These are phyloP conservation scores for Isabelozyma heimii DNA, from an alignment of 805 yeast species.

Conservation along the genomic window DNA sequence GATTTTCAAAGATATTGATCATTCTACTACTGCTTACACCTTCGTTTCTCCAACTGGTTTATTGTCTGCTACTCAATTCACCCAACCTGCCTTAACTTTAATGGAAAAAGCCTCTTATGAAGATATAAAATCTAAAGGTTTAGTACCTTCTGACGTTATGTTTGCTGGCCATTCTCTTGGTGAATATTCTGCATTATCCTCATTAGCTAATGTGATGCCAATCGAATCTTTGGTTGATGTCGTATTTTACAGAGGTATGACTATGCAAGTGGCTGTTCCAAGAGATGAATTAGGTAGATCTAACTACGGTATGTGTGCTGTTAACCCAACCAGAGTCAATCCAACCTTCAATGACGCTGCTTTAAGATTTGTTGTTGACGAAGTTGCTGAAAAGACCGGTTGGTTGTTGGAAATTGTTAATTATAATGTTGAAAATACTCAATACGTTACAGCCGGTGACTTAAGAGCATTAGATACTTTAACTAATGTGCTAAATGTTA, in stretches of 20 bases:
- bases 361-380: conserved; percentile 88
- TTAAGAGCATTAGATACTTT: conserved; percentile 91
- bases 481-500: conserved; percentile 87
- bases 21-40: conserved; percentile 77
- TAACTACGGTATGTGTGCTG: conserved; percentile 98
- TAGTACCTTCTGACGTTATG: conserved; percentile 88
- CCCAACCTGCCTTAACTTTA: conserved; percentile 97
- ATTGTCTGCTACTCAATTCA: conserved; percentile 96
- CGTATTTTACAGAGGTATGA: conserved; percentile 99
- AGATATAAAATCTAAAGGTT: conserved; percentile 93
- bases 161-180: conserved; percentile 99
- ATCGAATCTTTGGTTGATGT: conserved; percentile 95
- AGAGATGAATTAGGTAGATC: conserved; percentile 94
- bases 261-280: conserved; percentile 99
- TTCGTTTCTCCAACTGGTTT: conserved; percentile 93
- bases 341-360: conserved; percentile 91
- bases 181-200: conserved; percentile 96
- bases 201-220: conserved; percentile 98
- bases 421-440: conserved; percentile 97
- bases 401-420: conserved; percentile 98
- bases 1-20: conserved; percentile 89
- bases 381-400: conserved; percentile 75
- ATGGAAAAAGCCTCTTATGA: conserved; percentile 99
- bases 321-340: conserved; percentile 91
- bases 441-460: conserved; percentile 98